These are phyloP conservation scores for Lipomyces spencermartinsiae DNA, from an alignment of 805 yeast genomes.

Conservation along the genomic window DNA sequence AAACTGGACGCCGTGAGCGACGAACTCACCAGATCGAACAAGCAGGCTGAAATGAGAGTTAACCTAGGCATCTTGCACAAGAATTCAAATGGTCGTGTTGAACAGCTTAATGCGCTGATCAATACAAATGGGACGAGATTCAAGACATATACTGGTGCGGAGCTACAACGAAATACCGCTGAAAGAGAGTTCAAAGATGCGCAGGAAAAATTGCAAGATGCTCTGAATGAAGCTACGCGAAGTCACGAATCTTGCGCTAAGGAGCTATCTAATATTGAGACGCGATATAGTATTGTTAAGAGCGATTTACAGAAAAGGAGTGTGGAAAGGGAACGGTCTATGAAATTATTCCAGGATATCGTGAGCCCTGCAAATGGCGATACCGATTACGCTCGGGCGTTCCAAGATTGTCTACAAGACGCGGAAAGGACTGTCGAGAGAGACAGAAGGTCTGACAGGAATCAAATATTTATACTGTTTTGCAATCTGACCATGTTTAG, in stretches of 20 bases:
- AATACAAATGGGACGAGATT: slow-evolving; percentile 42
- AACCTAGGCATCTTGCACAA: slow-evolving; percentile 56
- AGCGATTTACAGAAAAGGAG: slow-evolving; percentile 23
- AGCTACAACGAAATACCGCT: slow-evolving; percentile 34
- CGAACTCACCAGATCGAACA: slow-evolving; percentile 58
- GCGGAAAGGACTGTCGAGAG: slow-evolving; percentile 27
- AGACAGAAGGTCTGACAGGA: slow-evolving; percentile 32
- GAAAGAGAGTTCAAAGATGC: slow-evolving; percentile 33
- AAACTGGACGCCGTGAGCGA: slow-evolving; percentile 59
- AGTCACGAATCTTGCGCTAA: slow-evolving; percentile 21
- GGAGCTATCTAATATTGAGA: slow-evolving; percentile 39
- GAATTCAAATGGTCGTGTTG: slow-evolving; percentile 47
- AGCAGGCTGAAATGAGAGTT: slow-evolving; percentile 65
- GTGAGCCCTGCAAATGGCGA: slow-evolving; percentile 3
- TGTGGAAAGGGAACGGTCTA: slow-evolving; percentile 15
- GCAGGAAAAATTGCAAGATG: slow-evolving; percentile 40
- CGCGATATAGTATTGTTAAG: slow-evolving; percentile 36
- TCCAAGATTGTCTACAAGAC: neutral
- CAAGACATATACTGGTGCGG: slow-evolving; percentile 31
- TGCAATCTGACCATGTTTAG: neutral
- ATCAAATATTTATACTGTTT: slow-evolving; percentile 36
- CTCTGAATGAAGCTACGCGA: slow-evolving; percentile 33
- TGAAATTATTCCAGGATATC: neutral
- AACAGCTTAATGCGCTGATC: slow-evolving; percentile 45
- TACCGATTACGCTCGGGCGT: slow-evolving; percentile 49